Evolutionary conservation across 768 basidiomycete genomes (phyloP).

Genomic region (Boletus bicolor): DNA sequence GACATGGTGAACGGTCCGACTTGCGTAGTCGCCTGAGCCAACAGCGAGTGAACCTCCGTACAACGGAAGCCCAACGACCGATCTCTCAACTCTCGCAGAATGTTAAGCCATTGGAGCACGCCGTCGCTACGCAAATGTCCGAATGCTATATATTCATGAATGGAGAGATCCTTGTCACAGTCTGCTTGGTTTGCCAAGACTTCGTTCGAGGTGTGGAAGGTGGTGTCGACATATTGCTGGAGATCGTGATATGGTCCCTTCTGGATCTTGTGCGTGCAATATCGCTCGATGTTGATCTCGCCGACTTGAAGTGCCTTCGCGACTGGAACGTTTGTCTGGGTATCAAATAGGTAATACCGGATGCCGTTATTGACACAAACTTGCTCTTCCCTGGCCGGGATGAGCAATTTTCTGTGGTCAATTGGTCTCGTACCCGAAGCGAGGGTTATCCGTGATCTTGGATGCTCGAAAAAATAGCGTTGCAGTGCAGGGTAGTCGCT

Average conservation of each 20-base stretch:
- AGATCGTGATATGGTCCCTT: conserved; percentile 33
- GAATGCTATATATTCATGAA: conserved; percentile 46
- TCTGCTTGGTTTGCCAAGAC: conserved; percentile 40
- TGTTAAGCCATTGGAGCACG: conserved; percentile 49
- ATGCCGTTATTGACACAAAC: conserved; percentile 33
- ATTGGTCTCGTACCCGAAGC: conserved; percentile 38
- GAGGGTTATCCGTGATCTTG: conserved; percentile 30
- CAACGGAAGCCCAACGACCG: conserved; percentile 36
- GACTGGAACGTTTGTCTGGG: conserved; percentile 4
- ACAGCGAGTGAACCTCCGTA: conserved; percentile 39
- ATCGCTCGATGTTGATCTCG: conserved; percentile 4
- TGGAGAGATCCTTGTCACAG: conserved; percentile 37
- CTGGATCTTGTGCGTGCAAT: conserved; percentile 33
- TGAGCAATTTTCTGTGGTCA: neutral
- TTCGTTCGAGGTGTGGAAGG: conserved; percentile 39
- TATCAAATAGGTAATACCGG: conserved; percentile 29
- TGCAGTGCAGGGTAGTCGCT: neutral
- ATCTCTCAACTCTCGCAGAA: conserved; percentile 39
- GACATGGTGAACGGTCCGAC: conserved; percentile 28
- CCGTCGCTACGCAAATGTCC: conserved; percentile 44
- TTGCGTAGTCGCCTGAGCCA: conserved; percentile 44
- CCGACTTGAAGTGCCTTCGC: conserved; percentile 9
- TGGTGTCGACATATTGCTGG: conserved; percentile 35
- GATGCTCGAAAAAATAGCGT: neutral
- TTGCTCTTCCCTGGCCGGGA: conserved; percentile 14